A percentile compares a stretch with the other conserved stretches of the same genome.
Conservation (phyloP, 306 rosid genomes). For the Parietaria judaica region DNA sequence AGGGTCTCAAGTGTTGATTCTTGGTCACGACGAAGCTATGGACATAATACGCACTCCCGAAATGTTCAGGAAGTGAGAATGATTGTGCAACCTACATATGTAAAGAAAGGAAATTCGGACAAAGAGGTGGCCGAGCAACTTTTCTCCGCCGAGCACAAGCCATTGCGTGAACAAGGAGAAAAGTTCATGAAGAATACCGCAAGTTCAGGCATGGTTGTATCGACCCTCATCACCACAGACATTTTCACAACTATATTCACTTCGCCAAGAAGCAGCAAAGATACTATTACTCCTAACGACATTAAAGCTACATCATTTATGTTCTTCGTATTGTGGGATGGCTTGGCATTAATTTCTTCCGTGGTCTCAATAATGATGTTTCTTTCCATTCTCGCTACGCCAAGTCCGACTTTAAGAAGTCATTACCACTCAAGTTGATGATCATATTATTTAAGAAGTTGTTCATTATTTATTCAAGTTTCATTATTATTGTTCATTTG, state of each 20-base stretch:
- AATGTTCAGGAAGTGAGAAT: constrained; percentile 8
- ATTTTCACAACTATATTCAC: constrained; percentile 12
- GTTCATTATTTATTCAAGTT: too few relatives aligned
- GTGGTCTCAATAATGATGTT: constrained; percentile 31
- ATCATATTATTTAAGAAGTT: too few relatives aligned
- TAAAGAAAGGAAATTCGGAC: background rate
- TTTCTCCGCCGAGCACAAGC: background rate
- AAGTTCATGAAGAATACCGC: constrained; percentile 1
- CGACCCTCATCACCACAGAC: constrained; percentile 4
- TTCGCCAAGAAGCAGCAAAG: constrained; percentile 1
- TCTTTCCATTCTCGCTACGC: constrained; percentile 9
- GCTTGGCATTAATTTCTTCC: constrained; percentile 36
- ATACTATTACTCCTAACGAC: background rate
- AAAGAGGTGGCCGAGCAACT: background rate
- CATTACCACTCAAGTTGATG: constrained; percentile 12
- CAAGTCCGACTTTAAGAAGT: constrained; percentile 6
- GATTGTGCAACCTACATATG: background rate
- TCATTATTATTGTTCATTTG: too few relatives aligned
- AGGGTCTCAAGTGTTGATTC: background rate
- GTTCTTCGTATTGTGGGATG: constrained; percentile 14
- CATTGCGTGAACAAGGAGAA: background rate
- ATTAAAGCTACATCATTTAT: background rate
- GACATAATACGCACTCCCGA: background rate
- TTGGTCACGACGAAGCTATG: background rate
- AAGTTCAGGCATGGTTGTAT: constrained; percentile 1